phyloP scores from a whole-genome alignment of 345 rosid species.

The Eucalyptus urophylla region DNA sequence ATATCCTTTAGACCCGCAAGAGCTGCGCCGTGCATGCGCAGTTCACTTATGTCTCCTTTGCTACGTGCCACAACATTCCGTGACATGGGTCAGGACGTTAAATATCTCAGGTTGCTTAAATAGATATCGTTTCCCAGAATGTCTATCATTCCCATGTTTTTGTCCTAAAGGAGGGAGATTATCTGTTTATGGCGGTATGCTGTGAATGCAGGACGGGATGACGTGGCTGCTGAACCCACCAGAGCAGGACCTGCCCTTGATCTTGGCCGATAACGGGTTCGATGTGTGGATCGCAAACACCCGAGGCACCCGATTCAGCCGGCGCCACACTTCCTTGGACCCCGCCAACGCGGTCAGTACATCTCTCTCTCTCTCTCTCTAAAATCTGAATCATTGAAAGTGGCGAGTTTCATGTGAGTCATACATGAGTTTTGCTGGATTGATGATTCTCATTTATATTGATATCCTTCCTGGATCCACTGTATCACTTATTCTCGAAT shows the following conservation, averaged over 20 bases:
- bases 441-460: neutral
- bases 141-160: neutral
- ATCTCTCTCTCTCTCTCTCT: neutral
- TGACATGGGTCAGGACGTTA: neutral
- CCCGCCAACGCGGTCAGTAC: slow-evolving; percentile 27
- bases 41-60: neutral
- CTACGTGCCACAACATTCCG: neutral
- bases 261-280: slow-evolving; percentile 81
- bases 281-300: slow-evolving; percentile 91
- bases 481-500: no score
- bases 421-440: neutral
- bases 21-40: neutral
- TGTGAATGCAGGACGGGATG: slow-evolving; percentile 64
- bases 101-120: neutral
- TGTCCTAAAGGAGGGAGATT: neutral
- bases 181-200: neutral
- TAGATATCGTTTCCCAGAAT: neutral
- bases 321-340: slow-evolving; percentile 40
- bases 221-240: slow-evolving; percentile 88
- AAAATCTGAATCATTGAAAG: neutral
- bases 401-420: neutral
- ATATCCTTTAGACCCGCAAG: neutral
- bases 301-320: slow-evolving; percentile 76
- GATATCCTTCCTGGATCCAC: neutral
- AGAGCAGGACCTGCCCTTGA: slow-evolving; percentile 67